These are phyloP conservation scores for Yarrowia sp. DNA, from an alignment of 805 yeast genomes.

Conservation along the genomic window DNA sequence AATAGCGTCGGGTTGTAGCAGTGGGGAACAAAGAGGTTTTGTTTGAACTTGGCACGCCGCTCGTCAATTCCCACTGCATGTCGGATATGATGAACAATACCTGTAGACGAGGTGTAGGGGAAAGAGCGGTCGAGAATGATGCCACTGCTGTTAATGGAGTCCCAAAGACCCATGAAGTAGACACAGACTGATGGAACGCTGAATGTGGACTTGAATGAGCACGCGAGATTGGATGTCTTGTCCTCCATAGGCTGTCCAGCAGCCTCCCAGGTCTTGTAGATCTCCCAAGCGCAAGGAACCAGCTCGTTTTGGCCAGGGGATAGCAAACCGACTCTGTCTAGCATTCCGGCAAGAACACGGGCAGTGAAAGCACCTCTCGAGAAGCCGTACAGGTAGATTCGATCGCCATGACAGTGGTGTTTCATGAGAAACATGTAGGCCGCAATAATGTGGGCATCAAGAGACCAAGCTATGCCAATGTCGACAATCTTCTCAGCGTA, in stretches of 20 bases:
- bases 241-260: conserved; percentile 29
- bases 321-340: conserved; percentile 65
- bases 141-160: conserved; percentile 72
- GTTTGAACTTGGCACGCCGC: conserved; percentile 64
- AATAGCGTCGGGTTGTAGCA: conserved; percentile 26
- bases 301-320: conserved; percentile 61
- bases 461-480: conserved; percentile 59
- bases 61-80: conserved; percentile 74
- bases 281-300: conserved; percentile 65
- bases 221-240: conserved; percentile 4
- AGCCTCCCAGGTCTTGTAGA: conserved; percentile 63
- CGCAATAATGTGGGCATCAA: conserved; percentile 62
- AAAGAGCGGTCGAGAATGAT: conserved; percentile 62
- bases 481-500: conserved; percentile 48
- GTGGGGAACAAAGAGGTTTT: conserved; percentile 36
- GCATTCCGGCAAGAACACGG: conserved; percentile 68
- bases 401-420: conserved; percentile 59
- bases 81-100: conserved; percentile 64
- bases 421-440: conserved; percentile 63
- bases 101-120: conserved; percentile 62
- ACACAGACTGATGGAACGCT: conserved; percentile 55
- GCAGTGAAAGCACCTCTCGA: conserved; percentile 71
- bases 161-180: conserved; percentile 70
- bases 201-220: conserved; percentile 61
- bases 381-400: conserved; percentile 65